A percentile compares a stretch with the other conserved stretches of the same genome.
phyloP scores from a whole-genome alignment of 2,329 filamentous ascomycete genomes.

The Rachicladosporium sp. region DNA sequence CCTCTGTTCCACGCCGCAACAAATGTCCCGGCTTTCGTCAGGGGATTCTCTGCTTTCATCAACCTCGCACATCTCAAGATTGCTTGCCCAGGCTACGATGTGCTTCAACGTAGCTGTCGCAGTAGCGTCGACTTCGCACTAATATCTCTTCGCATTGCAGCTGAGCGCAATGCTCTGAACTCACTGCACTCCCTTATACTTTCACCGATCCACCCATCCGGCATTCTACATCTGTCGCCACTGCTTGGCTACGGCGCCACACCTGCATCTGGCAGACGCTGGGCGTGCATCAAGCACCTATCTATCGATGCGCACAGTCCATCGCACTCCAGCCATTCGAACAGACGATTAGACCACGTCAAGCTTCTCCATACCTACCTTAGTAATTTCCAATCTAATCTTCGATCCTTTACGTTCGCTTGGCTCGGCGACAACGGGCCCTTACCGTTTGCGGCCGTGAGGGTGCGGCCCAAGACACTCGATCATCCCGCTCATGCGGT shows the following conservation, averaged over 20 bases:
- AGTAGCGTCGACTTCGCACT: conserved; percentile 79
- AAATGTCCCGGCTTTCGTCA: conserved; percentile 73
- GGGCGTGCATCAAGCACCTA: conserved; percentile 66
- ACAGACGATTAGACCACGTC: conserved; percentile 47
- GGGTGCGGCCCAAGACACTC: background rate
- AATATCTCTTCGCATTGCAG: conserved; percentile 70
- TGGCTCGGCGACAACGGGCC: conserved; percentile 66
- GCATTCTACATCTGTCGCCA: conserved; percentile 66
- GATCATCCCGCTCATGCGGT: too few relatives aligned
- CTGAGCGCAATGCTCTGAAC: conserved; percentile 59
- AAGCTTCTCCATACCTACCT: conserved; percentile 67
- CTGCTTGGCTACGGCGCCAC: conserved; percentile 61
- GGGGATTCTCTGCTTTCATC: conserved; percentile 55
- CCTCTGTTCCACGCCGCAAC: conserved; percentile 82
- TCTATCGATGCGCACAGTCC: conserved; percentile 48
- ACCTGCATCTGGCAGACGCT: conserved; percentile 58
- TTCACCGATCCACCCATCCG: conserved; percentile 59
- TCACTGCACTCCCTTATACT: conserved; percentile 60
- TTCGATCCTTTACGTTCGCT: conserved; percentile 54
- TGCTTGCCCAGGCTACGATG: conserved; percentile 60
- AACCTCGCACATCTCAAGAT: conserved; percentile 64
- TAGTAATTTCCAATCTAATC: conserved; percentile 42
- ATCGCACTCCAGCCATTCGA: conserved; percentile 23
- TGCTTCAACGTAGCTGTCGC: conserved; percentile 55
- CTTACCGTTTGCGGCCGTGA: conserved; percentile 46